Conservation (phyloP, 2,329 filamentous ascomycete genomes). For the Trichothecium roseum region DNA sequence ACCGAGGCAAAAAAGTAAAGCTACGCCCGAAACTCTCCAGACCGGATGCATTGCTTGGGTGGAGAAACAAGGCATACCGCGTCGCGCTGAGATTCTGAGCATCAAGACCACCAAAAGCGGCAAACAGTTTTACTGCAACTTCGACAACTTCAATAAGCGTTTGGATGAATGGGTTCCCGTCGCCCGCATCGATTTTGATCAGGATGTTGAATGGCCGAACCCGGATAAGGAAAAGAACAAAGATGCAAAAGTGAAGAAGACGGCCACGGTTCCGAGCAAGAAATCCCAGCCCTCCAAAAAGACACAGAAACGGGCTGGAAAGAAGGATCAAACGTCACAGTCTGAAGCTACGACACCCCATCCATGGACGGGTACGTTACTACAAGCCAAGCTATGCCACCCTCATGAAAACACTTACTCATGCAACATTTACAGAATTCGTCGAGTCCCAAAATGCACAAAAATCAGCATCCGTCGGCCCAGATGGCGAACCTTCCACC, state of each 20-base stretch:
- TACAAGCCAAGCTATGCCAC: neutral
- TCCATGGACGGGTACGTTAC: constrained; percentile 32
- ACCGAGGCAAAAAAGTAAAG: constrained; percentile 62
- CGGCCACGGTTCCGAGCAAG: constrained; percentile 43
- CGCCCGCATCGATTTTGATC: constrained; percentile 70
- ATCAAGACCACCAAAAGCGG: constrained; percentile 84
- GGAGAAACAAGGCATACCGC: constrained; percentile 65
- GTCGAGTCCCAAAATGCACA: constrained; percentile 34
- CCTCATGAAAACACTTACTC: neutral
- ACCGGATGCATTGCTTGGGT: constrained; percentile 53
- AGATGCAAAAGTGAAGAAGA: constrained; percentile 64
- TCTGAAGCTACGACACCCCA: constrained; percentile 45
- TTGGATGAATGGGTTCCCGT: constrained; percentile 79
- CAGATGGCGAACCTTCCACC: constrained; percentile 27
- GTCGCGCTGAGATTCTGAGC: constrained; percentile 93
- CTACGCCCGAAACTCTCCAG: constrained; percentile 70
- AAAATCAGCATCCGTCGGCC: constrained; percentile 30
- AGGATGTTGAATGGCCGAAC: constrained; percentile 93
- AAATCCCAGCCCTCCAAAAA: constrained; percentile 46
- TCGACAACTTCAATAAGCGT: constrained; percentile 94
- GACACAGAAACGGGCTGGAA: constrained; percentile 41
- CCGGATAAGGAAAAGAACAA: constrained; percentile 79
- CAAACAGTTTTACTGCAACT: constrained; percentile 90
- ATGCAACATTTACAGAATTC: constrained; percentile 24
- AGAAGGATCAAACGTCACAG: constrained; percentile 40